A percentile compares a stretch with the other conserved stretches of the same genome.
phyloP scores from a whole-genome alignment of 352 stramenopile genomes.

The Pythium pectinolyticum region DNA sequence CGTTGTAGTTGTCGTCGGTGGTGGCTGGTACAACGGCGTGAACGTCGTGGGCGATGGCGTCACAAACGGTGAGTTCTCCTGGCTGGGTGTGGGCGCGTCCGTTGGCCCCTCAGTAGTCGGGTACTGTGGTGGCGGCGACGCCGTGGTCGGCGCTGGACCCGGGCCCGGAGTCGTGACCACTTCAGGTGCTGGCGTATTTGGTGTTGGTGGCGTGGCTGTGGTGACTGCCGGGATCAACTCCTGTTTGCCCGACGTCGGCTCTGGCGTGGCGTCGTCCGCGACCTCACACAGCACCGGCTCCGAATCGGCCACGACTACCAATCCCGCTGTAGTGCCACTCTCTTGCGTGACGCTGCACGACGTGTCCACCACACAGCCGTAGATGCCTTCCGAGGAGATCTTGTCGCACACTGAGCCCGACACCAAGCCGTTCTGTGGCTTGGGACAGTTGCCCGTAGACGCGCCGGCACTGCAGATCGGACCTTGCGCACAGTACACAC shows the following conservation, averaged over 20 bases:
- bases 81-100: neutral
- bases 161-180: neutral
- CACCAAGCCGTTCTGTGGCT: conserved; percentile 1
- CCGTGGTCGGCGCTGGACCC: conserved; percentile 3
- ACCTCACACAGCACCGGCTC: conserved; percentile 2
- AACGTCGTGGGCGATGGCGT: conserved; percentile 3
- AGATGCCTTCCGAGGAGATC: neutral
- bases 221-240: neutral
- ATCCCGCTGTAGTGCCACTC: neutral
- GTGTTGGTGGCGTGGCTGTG: neutral
- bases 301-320: neutral
- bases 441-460: conserved; percentile 9
- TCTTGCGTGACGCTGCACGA: neutral
- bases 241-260: too few relatives aligned
- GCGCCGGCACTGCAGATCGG: neutral
- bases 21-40: conserved; percentile 1
- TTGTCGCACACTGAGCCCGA: conserved; percentile 11
- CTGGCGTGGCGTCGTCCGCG: neutral
- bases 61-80: neutral
- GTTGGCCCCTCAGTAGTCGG: neutral
- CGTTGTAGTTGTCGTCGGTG: neutral
- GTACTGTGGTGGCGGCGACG: too few relatives aligned
- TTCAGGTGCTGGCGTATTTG: neutral
- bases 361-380: conserved; percentile 11
- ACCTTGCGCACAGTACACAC: conserved; percentile 7